These are phyloP conservation scores for Aspergillus saccharolyticus DNA, from an alignment of 495 filamentous ascomycete genomes.

Conservation along the genomic window DNA sequence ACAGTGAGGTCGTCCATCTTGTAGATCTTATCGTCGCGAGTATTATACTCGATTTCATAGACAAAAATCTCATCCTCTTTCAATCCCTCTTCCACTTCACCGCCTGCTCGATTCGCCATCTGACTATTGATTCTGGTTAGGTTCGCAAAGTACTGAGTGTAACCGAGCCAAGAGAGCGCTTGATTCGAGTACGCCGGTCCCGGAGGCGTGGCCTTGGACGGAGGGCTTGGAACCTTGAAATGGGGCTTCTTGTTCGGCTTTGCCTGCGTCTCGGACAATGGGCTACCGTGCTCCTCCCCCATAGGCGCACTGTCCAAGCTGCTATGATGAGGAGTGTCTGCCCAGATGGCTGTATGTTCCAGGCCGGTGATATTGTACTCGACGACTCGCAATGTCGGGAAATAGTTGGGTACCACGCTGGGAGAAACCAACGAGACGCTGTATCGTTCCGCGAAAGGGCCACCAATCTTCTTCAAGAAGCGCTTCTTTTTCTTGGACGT, in stretches of 20 bases:
- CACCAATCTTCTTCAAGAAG: slow-evolving; percentile 65
- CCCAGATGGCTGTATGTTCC: slow-evolving; percentile 47
- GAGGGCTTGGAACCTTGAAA: slow-evolving; percentile 63
- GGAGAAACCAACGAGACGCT: slow-evolving; percentile 72
- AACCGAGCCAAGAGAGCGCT: slow-evolving; percentile 66
- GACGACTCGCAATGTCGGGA: slow-evolving; percentile 77
- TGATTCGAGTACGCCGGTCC: slow-evolving; percentile 92
- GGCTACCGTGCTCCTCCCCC: slow-evolving; percentile 10
- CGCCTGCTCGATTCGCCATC: slow-evolving; percentile 20
- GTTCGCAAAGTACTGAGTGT: slow-evolving; percentile 91
- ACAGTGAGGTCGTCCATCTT: slow-evolving; percentile 81
- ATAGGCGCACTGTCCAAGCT: not conserved
- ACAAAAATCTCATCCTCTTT: slow-evolving; percentile 54
- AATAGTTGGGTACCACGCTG: slow-evolving; percentile 89
- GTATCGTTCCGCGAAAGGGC: slow-evolving; percentile 78
- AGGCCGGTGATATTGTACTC: slow-evolving; percentile 92
- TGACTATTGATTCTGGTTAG: slow-evolving; percentile 79
- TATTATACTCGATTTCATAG: slow-evolving; percentile 85
- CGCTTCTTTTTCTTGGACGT: slow-evolving; percentile 38
- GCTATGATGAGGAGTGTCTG: slow-evolving; percentile 17
- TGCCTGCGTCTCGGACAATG: slow-evolving; percentile 42
- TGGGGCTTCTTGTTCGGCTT: slow-evolving; percentile 50
- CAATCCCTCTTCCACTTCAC: not conserved
- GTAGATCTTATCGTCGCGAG: slow-evolving; percentile 63
- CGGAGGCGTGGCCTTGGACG: slow-evolving; percentile 67